Percentiles rank a stretch among this genome's conserved stretches.
Evolutionary conservation across 306 rosid species (phyloP).

Genomic region (Cucurbita argyrosperma): DNA sequence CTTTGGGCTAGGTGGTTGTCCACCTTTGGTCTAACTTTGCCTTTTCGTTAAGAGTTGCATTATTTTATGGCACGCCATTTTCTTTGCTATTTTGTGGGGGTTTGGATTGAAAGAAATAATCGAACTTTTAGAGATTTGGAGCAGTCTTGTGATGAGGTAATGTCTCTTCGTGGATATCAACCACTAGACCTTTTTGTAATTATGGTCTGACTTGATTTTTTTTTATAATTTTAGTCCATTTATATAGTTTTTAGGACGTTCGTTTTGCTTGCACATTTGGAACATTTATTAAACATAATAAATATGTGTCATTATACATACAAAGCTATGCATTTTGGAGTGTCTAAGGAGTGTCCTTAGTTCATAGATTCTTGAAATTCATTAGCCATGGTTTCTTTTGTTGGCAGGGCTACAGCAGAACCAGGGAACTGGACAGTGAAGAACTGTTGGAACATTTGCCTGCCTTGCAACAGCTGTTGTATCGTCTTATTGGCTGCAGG

Average conservation of each 20-base stretch:
- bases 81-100: no score
- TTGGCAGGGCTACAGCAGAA: slow-evolving; percentile 78
- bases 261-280: no score
- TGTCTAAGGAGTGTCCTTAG: background rate
- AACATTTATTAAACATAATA: no score
- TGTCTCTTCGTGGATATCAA: background rate
- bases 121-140: no score
- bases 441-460: slow-evolving; percentile 90
- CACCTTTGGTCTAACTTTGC: no score
- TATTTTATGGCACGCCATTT: no score
- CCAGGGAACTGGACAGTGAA: slow-evolving; percentile 92
- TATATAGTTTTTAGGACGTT: no score
- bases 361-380: background rate
- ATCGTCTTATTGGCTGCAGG: slow-evolving; percentile 87
- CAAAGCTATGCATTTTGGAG: background rate
- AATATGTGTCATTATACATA: background rate
- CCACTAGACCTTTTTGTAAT: background rate
- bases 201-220: background rate
- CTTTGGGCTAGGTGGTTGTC: no score
- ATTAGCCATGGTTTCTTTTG: slow-evolving; percentile 11
- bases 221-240: background rate
- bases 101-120: no score
- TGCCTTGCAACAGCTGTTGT: slow-evolving; percentile 80
- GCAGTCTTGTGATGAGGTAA: no score
- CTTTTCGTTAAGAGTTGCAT: no score